Percentiles rank a stretch among this genome's conserved stretches.
Evolutionary conservation across 1,139 yeast genomes (phyloP).

Genomic region (Saccharomyces uvarum): DNA sequence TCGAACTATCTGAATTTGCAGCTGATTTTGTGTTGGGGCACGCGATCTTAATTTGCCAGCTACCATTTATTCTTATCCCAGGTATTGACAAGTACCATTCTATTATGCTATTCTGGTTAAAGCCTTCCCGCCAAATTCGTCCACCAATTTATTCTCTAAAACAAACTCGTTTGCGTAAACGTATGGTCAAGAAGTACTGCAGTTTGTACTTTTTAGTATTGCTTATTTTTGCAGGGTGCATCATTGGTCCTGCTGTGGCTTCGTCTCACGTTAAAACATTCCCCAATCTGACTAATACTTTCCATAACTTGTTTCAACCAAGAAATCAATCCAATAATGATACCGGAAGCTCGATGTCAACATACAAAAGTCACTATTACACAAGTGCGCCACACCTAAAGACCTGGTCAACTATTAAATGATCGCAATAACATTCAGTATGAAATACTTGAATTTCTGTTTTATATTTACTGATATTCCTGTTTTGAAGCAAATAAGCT

Average conservation of each 20-base stretch:
- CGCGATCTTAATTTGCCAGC: slow-evolving; percentile 74
- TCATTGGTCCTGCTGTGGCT: slow-evolving; percentile 90
- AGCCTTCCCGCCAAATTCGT: slow-evolving; percentile 95
- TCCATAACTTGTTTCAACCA: slow-evolving; percentile 81
- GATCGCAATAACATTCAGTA: slow-evolving; percentile 13
- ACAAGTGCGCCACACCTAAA: slow-evolving; percentile 48
- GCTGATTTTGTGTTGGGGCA: slow-evolving; percentile 96
- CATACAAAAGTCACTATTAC: slow-evolving; percentile 47
- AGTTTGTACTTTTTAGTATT: slow-evolving; percentile 68
- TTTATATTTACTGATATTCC: slow-evolving; percentile 6
- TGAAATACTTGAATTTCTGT: slow-evolving; percentile 2
- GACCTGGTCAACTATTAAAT: slow-evolving; percentile 60
- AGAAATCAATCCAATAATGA: slow-evolving; percentile 74
- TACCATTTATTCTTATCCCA: slow-evolving; percentile 82
- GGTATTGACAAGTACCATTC: slow-evolving; percentile 96
- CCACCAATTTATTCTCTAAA: slow-evolving; percentile 97
- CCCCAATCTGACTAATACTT: slow-evolving; percentile 46
- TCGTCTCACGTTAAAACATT: too few species aligned
- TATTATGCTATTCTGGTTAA: slow-evolving; percentile 96
- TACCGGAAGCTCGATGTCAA: slow-evolving; percentile 55
- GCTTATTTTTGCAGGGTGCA: slow-evolving; percentile 61
- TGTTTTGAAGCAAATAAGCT: background rate
- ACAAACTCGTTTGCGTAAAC: slow-evolving; percentile 94
- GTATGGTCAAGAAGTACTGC: slow-evolving; percentile 96
- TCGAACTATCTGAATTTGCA: slow-evolving; percentile 92